Evolutionary conservation across 2,329 filamentous ascomycete species (phyloP), one percentile per base, ranked within the genome.

Genomic region (Ceratocystiopsis brevicomis): DNA sequence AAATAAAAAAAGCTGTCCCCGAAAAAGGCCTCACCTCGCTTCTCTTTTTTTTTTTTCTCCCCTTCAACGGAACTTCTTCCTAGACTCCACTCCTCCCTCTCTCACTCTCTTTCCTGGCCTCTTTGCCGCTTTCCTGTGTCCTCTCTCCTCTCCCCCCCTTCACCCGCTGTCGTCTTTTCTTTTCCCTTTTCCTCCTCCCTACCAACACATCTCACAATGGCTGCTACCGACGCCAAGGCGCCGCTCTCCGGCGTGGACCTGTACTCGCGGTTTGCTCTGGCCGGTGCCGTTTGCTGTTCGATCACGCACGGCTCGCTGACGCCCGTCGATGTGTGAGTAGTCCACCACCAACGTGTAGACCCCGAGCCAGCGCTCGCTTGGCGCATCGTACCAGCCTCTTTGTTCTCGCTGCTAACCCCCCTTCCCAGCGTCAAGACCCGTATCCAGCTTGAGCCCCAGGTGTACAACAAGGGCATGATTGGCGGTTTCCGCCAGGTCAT

Each of bases 311-410:
- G 88, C 66, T 81, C 74, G 59, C 78, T 96, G 57, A 98, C 90
- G 55, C 90, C 90, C 60, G 86, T 98, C 65, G 90, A 98, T 82
- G 90, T 98, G 88, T 96, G 90, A 66, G 88, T 83, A 30, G 25
- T 30, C 8, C 2, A 2, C 8, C n/a, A n/a, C 6, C 25, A 2
- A 9, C 25, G 4, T 30, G 25, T 30, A 30, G 25, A 30, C 25
- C 8, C n/a, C n/a, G 19, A 10, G 10, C 12, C 19, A 10, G 33
- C 25, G 25, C 6, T 11, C 25, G 25, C 5, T 10, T 9, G 25
- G 25, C 25, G 25, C 25, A 30, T 30, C 25, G 25, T 30, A 30
- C 10, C 25, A 9, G 6, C 25, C 5, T 21, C 8, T 21, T 8
- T 21, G 4, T 21, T 21, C 8, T n/a, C n/a, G n/a, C n/a, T 30